Evolutionary conservation across 768 basidiomycete genomes (phyloP), one percentile per base, ranked within the genome.

Genomic region (Trametes maxima): DNA sequence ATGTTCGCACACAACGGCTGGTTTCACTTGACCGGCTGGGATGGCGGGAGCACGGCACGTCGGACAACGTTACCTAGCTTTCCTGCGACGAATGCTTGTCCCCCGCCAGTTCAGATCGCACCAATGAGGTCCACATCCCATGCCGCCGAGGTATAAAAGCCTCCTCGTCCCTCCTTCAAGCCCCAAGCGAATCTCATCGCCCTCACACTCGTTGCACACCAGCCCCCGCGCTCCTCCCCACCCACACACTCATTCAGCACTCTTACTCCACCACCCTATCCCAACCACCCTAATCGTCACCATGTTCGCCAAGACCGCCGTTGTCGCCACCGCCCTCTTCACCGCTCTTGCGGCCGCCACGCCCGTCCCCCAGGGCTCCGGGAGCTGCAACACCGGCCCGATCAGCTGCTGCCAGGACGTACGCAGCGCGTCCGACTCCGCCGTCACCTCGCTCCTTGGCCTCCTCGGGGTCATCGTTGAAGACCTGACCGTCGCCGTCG

Each of bases 401-500:
- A 50, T 60, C 54, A 50, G 39, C 54, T 64, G 63, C 59, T 64
- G 63, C 59, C 22, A 64, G 13, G 46, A 45, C 52, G 33, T 57
- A 19, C 43, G 43, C 59, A 12, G 44, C 24, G 46, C 59, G 21
- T 36, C 22, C 12, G 59, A 60, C 43, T 10, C 22, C 22, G 12
- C 17, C 44, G 25, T 44, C 10, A 43, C 44, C 5, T 28, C 35
- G 2, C 43, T 47, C 47, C 40, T 54, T 14, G 63, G 55, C 45
- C 59, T 66, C 5, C 55, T 68, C 16, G 65, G 61, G 11, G 53
- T 64, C 55, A 60, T 65, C 42, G 35, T 68, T 42, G 25, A 60
- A n/a, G 68, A 65, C 54, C 13, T 67, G 17, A 51, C 58, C 48
- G 66, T 55, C 43, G 24, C 42, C n/a, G 51, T 69, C 43, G 67